A percentile compares a stretch with the other conserved stretches of the same genome.
Evolutionary conservation across 768 basidiomycete genomes (phyloP).

Genomic region (Boletus bicolor): DNA sequence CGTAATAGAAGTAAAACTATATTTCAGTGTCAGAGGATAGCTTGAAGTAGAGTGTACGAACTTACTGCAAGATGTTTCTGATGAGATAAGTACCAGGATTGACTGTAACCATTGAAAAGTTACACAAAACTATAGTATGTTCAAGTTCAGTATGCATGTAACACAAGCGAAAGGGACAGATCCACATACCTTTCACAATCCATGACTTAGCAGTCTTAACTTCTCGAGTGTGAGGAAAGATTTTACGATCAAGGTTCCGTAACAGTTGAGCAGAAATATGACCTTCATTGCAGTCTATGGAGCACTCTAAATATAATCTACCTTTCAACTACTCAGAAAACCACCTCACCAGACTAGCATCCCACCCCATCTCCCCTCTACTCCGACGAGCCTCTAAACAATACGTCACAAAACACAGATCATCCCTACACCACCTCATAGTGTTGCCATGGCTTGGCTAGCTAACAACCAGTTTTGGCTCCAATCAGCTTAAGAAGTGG

Average conservation of each 20-base stretch:
- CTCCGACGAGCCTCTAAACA: too few species aligned
- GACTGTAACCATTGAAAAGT: not conserved
- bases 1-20: constrained; percentile 5
- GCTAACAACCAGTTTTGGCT: too few species aligned
- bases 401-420: too few species aligned
- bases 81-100: not conserved
- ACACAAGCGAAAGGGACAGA: not conserved
- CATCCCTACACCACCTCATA: too few species aligned
- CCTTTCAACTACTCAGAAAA: not conserved
- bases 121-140: constrained; percentile 11
- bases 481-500: too few species aligned
- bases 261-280: constrained; percentile 20
- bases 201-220: constrained; percentile 10
- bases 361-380: too few species aligned
- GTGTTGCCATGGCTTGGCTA: too few species aligned
- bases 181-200: constrained; percentile 7
- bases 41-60: not conserved
- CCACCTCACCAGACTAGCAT: too few species aligned
- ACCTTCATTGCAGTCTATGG: constrained; percentile 10
- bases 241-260: constrained; percentile 12
- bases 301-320: constrained; percentile 8
- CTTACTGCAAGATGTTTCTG: constrained; percentile 19
- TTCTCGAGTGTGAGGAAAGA: constrained; percentile 11
- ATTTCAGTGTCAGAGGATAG: not conserved
- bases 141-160: not conserved